A percentile compares a stretch with the other conserved stretches of the same genome.
Evolutionary conservation across 805 yeast species (phyloP).

Genomic region (Debaryomyces castellii): DNA sequence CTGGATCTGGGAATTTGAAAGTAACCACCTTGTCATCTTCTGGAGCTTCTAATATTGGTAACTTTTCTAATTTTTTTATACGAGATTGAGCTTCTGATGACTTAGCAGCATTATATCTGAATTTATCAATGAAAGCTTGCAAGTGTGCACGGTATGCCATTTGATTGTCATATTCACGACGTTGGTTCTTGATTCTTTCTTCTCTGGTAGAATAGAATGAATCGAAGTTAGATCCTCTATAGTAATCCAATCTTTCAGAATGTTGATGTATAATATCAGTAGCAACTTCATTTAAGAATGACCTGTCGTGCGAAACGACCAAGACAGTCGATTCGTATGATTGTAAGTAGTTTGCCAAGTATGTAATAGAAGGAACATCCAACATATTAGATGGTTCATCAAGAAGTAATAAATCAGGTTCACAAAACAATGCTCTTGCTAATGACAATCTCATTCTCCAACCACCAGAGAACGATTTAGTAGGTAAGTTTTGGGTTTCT

Average conservation of each 20-base stretch:
- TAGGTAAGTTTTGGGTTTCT: slow-evolving; percentile 78
- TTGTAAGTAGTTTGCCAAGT: slow-evolving; percentile 84
- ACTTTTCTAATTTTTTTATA: slow-evolving; percentile 91
- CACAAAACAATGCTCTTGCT: slow-evolving; percentile 96
- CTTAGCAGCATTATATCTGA: slow-evolving; percentile 96
- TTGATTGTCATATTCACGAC: slow-evolving; percentile 95
- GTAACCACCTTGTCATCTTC: slow-evolving; percentile 84
- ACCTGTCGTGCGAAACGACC: slow-evolving; percentile 97
- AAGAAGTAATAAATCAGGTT: slow-evolving; percentile 86
- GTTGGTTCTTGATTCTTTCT: slow-evolving; percentile 90
- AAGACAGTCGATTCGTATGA: slow-evolving; percentile 89
- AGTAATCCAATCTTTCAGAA: slow-evolving; percentile 93
- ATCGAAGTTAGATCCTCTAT: slow-evolving; percentile 91
- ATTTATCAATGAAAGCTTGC: slow-evolving; percentile 93
- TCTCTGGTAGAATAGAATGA: slow-evolving; percentile 89
- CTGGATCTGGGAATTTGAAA: slow-evolving; percentile 95
- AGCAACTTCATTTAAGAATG: slow-evolving; percentile 95
- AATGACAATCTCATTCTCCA: slow-evolving; percentile 99
- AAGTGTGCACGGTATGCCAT: slow-evolving; percentile 93
- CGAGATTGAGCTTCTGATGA: slow-evolving; percentile 97
- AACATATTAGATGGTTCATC: slow-evolving; percentile 99
- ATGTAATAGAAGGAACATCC: slow-evolving; percentile 99
- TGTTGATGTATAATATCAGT: slow-evolving; percentile 98
- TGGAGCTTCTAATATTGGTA: slow-evolving; percentile 91
- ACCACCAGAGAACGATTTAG: slow-evolving; percentile 97